Evolutionary conservation across 2,329 filamentous ascomycete genomes (phyloP).

Genomic region (Myriosclerotinia curreyana): DNA sequence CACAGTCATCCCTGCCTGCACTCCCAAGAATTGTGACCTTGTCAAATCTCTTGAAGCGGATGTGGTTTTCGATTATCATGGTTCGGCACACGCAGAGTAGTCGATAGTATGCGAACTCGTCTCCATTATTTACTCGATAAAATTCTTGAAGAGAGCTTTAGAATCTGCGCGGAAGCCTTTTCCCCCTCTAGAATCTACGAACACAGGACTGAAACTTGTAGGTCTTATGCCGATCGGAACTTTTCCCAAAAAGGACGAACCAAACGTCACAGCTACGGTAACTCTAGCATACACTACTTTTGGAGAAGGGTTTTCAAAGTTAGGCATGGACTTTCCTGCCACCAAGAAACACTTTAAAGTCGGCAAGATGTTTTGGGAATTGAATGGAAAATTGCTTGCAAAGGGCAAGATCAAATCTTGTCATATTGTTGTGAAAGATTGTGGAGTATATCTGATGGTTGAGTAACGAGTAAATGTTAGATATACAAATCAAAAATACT

Average conservation of each 20-base stretch:
- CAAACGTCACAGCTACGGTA: background rate
- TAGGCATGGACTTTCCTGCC: background rate
- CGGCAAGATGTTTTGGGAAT: background rate
- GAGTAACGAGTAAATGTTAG: background rate
- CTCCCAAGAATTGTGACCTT: too few relatives aligned
- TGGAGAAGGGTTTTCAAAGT: constrained; percentile 3
- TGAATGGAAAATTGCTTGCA: constrained; percentile 1
- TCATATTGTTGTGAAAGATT: background rate
- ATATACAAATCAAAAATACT: background rate
- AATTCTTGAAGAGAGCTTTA: constrained; percentile 29
- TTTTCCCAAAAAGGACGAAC: background rate
- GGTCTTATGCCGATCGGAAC: background rate
- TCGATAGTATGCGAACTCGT: too few relatives aligned
- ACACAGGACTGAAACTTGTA: background rate
- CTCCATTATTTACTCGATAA: constrained; percentile 35
- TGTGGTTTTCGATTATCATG: too few relatives aligned
- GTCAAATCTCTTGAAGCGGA: too few relatives aligned
- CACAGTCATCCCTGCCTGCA: too few relatives aligned
- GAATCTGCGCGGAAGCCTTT: constrained; percentile 22
- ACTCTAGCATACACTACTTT: constrained; percentile 1
- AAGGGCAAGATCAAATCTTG: background rate
- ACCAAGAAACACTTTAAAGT: background rate
- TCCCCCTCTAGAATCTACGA: background rate
- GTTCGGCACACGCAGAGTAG: too few relatives aligned
- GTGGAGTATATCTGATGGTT: background rate